These are phyloP conservation scores for Ogataea zsoltii DNA, from an alignment of 805 yeast species.

Conservation along the genomic window DNA sequence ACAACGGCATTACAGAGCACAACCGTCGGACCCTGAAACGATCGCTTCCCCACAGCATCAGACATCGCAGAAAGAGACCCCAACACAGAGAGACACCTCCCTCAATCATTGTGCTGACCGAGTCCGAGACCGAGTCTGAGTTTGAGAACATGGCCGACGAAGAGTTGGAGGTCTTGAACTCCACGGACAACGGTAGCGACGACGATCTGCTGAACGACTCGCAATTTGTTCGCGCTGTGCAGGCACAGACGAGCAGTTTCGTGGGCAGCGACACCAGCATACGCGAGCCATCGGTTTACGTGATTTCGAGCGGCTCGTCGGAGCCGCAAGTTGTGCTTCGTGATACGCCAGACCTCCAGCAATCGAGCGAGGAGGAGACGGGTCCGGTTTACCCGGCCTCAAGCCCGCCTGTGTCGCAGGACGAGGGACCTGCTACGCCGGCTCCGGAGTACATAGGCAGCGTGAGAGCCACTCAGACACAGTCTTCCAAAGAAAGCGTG, in stretches of 20 bases:
- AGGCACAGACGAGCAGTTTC: constrained; percentile 5
- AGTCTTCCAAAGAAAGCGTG: background rate
- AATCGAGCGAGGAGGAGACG: background rate
- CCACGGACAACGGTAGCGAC: constrained; percentile 8
- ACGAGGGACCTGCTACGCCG: background rate
- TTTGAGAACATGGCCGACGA: background rate
- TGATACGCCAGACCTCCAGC: too few species aligned
- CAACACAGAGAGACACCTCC: background rate
- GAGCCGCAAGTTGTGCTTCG: too few species aligned
- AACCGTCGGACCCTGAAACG: background rate
- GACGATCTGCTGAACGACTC: constrained; percentile 7
- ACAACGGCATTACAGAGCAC: background rate
- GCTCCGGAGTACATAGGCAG: background rate
- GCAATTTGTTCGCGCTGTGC: background rate
- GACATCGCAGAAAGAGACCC: background rate
- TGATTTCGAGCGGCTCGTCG: background rate
- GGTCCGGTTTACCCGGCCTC: constrained; percentile 1
- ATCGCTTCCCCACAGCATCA: background rate
- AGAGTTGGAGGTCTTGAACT: constrained; percentile 6
- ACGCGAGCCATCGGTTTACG: background rate
- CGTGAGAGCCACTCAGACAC: background rate
- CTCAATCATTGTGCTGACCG: background rate
- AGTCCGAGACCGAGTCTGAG: background rate
- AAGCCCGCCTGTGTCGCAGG: constrained; percentile 2
- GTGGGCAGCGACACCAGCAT: too few species aligned